phyloP scores from a whole-genome alignment of 2,329 filamentous ascomycete species.

The Grosmannia clavigera region DNA sequence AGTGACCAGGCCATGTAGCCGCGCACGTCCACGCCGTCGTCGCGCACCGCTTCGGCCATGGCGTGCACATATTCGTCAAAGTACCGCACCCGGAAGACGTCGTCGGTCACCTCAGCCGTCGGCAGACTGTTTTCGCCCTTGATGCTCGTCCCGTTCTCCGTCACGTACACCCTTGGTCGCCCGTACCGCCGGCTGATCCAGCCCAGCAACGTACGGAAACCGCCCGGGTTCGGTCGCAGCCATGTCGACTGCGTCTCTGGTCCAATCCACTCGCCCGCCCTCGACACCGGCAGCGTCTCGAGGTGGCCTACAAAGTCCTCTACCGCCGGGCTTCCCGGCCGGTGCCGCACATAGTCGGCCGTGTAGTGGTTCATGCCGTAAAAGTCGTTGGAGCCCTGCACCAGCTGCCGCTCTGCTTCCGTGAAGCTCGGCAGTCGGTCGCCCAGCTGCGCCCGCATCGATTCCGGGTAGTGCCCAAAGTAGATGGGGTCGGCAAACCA shows the following conservation, averaged over 20 bases:
- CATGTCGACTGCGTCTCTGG: slow-evolving; percentile 73
- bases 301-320: slow-evolving; percentile 68
- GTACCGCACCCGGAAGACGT: slow-evolving; percentile 72
- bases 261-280: slow-evolving; percentile 61
- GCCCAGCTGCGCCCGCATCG: slow-evolving; percentile 72
- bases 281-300: slow-evolving; percentile 58
- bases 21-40: slow-evolving; percentile 66
- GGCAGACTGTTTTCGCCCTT: slow-evolving; percentile 71
- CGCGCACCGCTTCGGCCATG: slow-evolving; percentile 56
- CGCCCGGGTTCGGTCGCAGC: slow-evolving; percentile 63
- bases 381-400: slow-evolving; percentile 82
- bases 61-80: slow-evolving; percentile 66
- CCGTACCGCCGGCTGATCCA: slow-evolving; percentile 71
- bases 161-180: slow-evolving; percentile 70
- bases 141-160: slow-evolving; percentile 77
- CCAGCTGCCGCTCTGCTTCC: slow-evolving; percentile 56
- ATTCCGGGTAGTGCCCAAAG: slow-evolving; percentile 70
- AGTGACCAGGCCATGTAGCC: slow-evolving; percentile 82
- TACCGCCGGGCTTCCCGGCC: slow-evolving; percentile 42
- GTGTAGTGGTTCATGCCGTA: slow-evolving; percentile 95
- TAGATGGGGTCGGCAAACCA: slow-evolving; percentile 89
- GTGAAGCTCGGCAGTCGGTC: slow-evolving; percentile 65
- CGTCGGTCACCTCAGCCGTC: slow-evolving; percentile 58
- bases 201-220: slow-evolving; percentile 64
- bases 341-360: slow-evolving; percentile 73